Evolutionary conservation across 1,139 yeast species (phyloP), one percentile per base, ranked within the genome.

Genomic region (Suhomyces taliae): DNA sequence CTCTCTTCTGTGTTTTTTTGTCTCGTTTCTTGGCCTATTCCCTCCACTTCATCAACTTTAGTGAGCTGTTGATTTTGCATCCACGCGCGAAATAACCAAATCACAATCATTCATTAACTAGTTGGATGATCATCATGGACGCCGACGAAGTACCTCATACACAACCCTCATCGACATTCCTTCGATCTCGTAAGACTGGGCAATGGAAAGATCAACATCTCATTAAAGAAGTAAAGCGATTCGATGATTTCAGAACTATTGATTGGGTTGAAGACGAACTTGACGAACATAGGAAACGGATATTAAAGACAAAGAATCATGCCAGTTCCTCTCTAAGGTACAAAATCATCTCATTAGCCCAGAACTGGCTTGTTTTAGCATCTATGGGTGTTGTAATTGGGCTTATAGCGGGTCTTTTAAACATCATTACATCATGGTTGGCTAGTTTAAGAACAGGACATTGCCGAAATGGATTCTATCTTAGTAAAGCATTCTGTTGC

Each of bases 241-340:
- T 84, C 58, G 76, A 79, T 45, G 81, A 81, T 40, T 88, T 86
- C 60, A 67, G 71, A 26, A 87, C 95, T 6, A 76, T 86, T 11
- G 98, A 93, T 65, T 90, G 97, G 96, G 81, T 89, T 11, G 84
- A 84, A 45, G 98, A 91, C 59, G 84, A 82, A 29, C 69, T 81
- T 26, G 67, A 70, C 15, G 90, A 83, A 52, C 87, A 85, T 58
- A 58, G 64, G 41, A 62, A 64, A 43, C 53, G 72, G 37, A 51
- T 70, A n/a, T 41, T 59, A 6, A 65, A 67, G 43, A 47, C 49
- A 8, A 58, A 60, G 44, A 50, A 50, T 9, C 31, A 40, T 19
- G 46, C 53, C 1, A 49, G 53, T 12, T 45, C 54, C 5, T 60
- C 71, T 0, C 51, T 68, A 31, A 50, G 55, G 33, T 59, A 59